Percentiles rank a stretch among this genome's conserved stretches.
Conservation (phyloP, 2,329 filamentous ascomycete species). For the Pestalotiopsis sp. region DNA sequence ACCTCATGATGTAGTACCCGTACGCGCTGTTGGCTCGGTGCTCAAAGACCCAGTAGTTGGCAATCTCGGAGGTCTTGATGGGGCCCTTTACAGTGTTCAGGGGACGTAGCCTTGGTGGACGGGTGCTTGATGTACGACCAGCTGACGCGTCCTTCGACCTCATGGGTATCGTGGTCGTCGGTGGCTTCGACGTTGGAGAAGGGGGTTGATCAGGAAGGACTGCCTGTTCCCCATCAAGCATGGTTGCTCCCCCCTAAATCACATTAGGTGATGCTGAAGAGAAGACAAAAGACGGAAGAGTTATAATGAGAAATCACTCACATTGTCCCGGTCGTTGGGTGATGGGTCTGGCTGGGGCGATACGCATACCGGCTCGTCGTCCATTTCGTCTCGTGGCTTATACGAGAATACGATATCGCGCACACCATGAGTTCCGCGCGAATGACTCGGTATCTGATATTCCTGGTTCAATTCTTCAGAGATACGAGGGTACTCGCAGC, state of each 20-base stretch:
- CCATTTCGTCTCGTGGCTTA: neutral
- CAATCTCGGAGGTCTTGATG: slow-evolving; percentile 9
- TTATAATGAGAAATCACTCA: neutral
- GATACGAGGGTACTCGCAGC: neutral
- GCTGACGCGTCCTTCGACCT: neutral
- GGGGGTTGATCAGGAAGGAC: neutral
- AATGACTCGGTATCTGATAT: slow-evolving; percentile 3
- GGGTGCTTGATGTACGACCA: neutral
- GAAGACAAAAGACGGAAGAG: no score
- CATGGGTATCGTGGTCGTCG: neutral
- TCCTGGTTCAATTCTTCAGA: neutral
- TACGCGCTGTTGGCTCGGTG: neutral
- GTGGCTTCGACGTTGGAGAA: neutral
- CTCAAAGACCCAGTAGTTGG: slow-evolving; percentile 18
- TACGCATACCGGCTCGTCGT: neutral
- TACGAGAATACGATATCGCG: neutral
- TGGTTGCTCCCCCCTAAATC: neutral
- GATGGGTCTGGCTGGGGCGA: neutral
- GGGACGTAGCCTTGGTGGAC: slow-evolving; percentile 2
- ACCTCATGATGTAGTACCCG: slow-evolving; percentile 14
- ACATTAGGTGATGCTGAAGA: neutral
- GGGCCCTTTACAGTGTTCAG: neutral
- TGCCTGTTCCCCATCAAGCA: neutral
- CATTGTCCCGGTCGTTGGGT: neutral
- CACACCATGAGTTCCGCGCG: neutral